These are phyloP conservation scores for Talaromyces sp. DNA, from an alignment of 2,329 filamentous ascomycete genomes.

Conservation along the genomic window DNA sequence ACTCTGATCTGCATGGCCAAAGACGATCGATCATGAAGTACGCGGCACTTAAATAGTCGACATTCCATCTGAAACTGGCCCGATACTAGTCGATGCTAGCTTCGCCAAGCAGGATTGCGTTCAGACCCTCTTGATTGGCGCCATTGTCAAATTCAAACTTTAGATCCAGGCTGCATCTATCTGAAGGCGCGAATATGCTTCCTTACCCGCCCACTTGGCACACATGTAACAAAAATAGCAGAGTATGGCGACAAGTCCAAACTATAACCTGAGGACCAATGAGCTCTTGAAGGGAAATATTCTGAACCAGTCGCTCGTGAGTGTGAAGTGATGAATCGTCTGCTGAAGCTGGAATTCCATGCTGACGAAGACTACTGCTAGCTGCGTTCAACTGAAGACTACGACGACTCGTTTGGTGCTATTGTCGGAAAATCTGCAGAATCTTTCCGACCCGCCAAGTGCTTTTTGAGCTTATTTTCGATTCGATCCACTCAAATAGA, in stretches of 20 bases:
- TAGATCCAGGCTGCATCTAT: not conserved
- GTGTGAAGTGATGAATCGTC: constrained; percentile 7
- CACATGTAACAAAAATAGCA: constrained; percentile 7
- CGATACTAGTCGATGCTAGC: not conserved
- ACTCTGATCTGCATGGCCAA: constrained; percentile 9
- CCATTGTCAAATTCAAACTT: not conserved
- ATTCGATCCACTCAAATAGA: not conserved
- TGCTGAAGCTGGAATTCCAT: not conserved
- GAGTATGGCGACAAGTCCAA: not conserved
- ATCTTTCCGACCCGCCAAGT: not conserved
- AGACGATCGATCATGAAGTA: constrained; percentile 9
- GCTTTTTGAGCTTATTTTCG: not conserved
- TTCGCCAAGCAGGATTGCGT: not conserved
- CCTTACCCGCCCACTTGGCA: not conserved
- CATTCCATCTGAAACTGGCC: constrained; percentile 3
- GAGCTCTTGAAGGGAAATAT: not conserved
- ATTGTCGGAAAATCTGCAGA: constrained; percentile 2
- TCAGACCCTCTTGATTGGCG: constrained; percentile 5
- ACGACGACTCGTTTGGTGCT: not conserved
- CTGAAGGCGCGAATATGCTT: not conserved
- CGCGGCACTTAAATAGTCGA: not conserved
- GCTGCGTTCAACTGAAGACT: not conserved
- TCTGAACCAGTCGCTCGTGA: not conserved
- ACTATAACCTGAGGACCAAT: not conserved
- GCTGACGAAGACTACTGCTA: not conserved